These are phyloP conservation scores for Cubamyces lactineus DNA, from an alignment of 768 basidiomycete species.

Conservation along the genomic window DNA sequence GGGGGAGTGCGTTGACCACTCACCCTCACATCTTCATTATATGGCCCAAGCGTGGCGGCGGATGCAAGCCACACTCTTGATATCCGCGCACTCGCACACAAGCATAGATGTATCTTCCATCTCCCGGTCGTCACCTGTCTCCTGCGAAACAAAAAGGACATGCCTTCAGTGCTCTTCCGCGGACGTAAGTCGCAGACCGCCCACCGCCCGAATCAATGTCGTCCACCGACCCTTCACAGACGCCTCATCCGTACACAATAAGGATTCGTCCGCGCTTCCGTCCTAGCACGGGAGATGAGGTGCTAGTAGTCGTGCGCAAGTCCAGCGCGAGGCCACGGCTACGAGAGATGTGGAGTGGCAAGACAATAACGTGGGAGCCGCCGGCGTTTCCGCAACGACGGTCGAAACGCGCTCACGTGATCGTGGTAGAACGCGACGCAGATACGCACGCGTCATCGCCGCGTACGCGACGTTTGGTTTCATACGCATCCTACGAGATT, in stretches of 20 bases:
- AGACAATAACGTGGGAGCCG: conserved; percentile 18
- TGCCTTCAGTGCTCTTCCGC: not conserved
- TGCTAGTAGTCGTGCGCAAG: not conserved
- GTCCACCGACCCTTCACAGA: not conserved
- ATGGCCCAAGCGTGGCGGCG: conserved; percentile 1
- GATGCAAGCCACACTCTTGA: not conserved
- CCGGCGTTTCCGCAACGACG: not conserved
- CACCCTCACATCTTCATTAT: not conserved
- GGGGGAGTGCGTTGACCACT: not conserved
- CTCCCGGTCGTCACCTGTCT: not conserved
- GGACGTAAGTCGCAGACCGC: not conserved
- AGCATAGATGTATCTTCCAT: not conserved
- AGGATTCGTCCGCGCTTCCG: not conserved
- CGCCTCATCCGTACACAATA: not conserved
- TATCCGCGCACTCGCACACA: not conserved
- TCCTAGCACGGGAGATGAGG: not conserved
- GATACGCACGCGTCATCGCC: not conserved
- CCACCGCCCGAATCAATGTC: conserved; percentile 1
- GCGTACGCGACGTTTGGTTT: no score
- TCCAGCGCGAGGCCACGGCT: conserved; percentile 8
- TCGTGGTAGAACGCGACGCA: not conserved
- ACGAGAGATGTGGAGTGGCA: not conserved
- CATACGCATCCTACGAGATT: no score
- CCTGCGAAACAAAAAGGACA: conserved; percentile 3
- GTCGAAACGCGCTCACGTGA: conserved; percentile 14